These are phyloP conservation scores for Linderniella brevidens DNA, from an alignment of 257 asterid species.

Conservation along the genomic window DNA sequence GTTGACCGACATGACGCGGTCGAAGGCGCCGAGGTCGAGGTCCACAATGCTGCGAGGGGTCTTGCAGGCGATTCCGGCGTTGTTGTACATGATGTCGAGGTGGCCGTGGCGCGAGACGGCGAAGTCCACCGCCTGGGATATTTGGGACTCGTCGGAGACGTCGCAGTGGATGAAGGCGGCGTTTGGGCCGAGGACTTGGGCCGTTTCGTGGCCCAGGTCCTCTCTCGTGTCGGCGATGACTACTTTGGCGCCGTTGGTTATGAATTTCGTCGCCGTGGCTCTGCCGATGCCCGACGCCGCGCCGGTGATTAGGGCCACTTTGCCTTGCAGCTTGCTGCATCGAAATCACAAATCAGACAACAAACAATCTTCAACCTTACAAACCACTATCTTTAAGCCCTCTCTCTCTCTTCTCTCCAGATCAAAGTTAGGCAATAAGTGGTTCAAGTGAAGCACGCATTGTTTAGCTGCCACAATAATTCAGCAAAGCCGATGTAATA, in stretches of 20 bases:
- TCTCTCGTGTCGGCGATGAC: slow-evolving; percentile 28
- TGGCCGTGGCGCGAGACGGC: slow-evolving; percentile 15
- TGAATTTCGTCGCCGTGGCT: slow-evolving; percentile 22
- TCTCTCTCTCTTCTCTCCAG: no score
- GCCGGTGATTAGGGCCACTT: slow-evolving; percentile 41
- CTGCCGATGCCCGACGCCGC: slow-evolving; percentile 44
- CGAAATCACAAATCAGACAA: neutral
- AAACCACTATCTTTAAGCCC: no score
- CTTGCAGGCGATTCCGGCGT: slow-evolving; percentile 18
- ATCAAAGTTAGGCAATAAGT: no score
- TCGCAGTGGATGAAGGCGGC: slow-evolving; percentile 20
- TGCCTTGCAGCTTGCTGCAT: slow-evolving; percentile 22
- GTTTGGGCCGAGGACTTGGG: slow-evolving; percentile 16
- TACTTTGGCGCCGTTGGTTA: slow-evolving; percentile 28
- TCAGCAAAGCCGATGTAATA: no score
- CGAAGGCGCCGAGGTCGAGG: slow-evolving; percentile 16
- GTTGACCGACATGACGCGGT: slow-evolving; percentile 16
- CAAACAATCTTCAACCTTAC: no score
- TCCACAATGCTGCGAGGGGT: slow-evolving; percentile 16
- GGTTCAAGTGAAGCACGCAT: no score
- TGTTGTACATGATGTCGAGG: slow-evolving; percentile 26
- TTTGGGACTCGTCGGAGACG: slow-evolving; percentile 14
- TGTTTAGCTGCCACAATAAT: no score
- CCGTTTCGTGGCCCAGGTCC: slow-evolving; percentile 16
- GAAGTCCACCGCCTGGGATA: slow-evolving; percentile 13